Base-by-base conservation (phyloP, 345 rosid genomes). In the Clausena lansium region DNA sequence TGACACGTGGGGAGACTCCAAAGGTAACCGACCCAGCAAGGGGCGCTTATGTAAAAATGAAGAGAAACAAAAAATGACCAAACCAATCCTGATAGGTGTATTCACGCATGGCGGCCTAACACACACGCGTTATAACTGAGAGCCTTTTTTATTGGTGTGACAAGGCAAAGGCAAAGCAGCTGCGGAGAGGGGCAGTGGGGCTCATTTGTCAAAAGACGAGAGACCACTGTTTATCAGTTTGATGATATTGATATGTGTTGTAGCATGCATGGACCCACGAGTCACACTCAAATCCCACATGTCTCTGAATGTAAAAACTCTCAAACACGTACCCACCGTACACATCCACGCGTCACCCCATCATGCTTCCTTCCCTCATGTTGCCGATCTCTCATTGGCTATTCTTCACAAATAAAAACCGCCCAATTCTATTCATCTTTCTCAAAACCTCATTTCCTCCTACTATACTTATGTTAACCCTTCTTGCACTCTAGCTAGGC, bases 261-360 rank as follows among this genome's bases (percentile, higher is more conserved):
- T 15, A 32, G 45, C 83, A 60, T 91, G 91, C 86, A 83, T 78
- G 94, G 90, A 84, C 89, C 90, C 85, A 83, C 84, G 22, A 70
- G 27, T 67, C 2, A 58, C 52, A 27, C 70, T 36, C 76, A 58
- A 71, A 72, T 76, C 83, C 88, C 97, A 94, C 90, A 82, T 85
- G 93, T 86, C 91, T 73, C 58, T 74, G 33, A 84, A 80, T 80
- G 82, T 36, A 64, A 87, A 52, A 60, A 33, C 70, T 70, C 88
- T 78, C 77, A 79, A 82, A 88, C 94, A 91, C 97, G 97, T 92
- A 91, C 93, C 94, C 89, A 87, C 80, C 87, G 78, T 82, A 70
- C 80, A 15, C 39, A 67, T 57, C 86, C 98, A 89, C 38, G 83
- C 89, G 97, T 87, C 95, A 30, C 3, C 54, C 25, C 80, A 81